These are phyloP conservation scores for Aspergillus ochraceus DNA, from an alignment of 2,329 filamentous ascomycete genomes.

Conservation along the genomic window DNA sequence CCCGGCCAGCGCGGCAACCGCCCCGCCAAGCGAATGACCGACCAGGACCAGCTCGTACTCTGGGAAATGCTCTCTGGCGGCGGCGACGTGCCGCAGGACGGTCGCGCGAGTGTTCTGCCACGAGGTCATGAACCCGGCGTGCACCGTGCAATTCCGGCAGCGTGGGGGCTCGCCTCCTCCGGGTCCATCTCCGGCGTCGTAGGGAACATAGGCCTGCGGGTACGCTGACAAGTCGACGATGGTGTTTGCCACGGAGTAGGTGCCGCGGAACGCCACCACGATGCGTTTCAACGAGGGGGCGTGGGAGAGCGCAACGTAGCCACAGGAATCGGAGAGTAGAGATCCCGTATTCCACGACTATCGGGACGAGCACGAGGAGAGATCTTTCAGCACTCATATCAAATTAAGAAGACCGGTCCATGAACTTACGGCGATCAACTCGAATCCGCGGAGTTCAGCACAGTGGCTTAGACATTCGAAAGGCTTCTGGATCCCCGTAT, in stretches of 20 bases:
- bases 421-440: conserved; percentile 62
- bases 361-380: not conserved
- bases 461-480: conserved; percentile 86
- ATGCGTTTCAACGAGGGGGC: conserved; percentile 61
- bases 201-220: conserved; percentile 88
- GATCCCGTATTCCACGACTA: conserved; percentile 87
- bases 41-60: conserved; percentile 74
- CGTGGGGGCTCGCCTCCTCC: conserved; percentile 47
- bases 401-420: not conserved
- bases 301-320: conserved; percentile 89
- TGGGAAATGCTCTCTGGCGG: conserved; percentile 62
- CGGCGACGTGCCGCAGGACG: conserved; percentile 67
- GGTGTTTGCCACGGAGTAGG: conserved; percentile 89
- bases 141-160: conserved; percentile 88
- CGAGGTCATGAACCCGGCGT: conserved; percentile 82
- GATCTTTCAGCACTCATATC: not conserved
- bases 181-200: conserved; percentile 57
- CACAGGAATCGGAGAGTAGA: conserved; percentile 85
- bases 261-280: conserved; percentile 87
- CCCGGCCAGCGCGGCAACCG: conserved; percentile 82
- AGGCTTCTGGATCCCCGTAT: conserved; percentile 75
- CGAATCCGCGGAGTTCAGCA: conserved; percentile 75
- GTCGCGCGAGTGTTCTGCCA: conserved; percentile 73
- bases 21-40: conserved; percentile 89
- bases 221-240: conserved; percentile 86